Evolutionary conservation across 2,329 filamentous ascomycete species (phyloP), one percentile per base, ranked within the genome.

Genomic region (Paracamarosporium sp.): DNA sequence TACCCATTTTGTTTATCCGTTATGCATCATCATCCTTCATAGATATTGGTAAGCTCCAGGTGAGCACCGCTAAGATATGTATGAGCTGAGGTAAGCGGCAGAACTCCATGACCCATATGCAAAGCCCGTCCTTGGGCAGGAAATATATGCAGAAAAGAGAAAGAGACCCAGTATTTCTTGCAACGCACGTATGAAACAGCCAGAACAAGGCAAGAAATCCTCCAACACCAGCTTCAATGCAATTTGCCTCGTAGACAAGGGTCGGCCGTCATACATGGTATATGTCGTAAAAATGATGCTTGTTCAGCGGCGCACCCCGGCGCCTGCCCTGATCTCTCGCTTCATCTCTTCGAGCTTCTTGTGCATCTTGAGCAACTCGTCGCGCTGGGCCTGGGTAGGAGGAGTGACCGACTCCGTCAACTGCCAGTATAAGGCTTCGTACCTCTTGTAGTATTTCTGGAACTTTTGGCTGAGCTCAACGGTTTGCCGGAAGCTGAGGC

Each of bases 391-490:
- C 47, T 76, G 72, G 4, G 77, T 78, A 8, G 83, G 79, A 3
- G 82, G 77, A 54, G 79, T 74, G 30, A 76, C 63, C 11, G 71
- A 64, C 38, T 77, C 76, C 0, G 70, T 72, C 59, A 81, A 65
- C 61, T 76, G 71, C 66, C 83, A 82, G 69, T 88, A 85, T 64
- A 87, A 70, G 65, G 80, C 74, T 63, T 81, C 80, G 65, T 89
- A 89, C 55, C 80, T 81, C 33, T 82, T 82, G 66, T 88, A 88
- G 60, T 82, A 83, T 52, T 77, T 77, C 67, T 86, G 85, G 72
- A 88, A 89, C 47, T 77, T 78, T 62, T 79, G 77, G 2, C 80
- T 81, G 25, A 81, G 65, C 56, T 78, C 75, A 22, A 82, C 72
- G 31, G 78, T 80, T 63, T 81, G 79, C 24, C 73, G 75, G 72